Evolutionary conservation across 2,329 filamentous ascomycete species (phyloP).

Genomic region (Pseudohalonectria lignicola): DNA sequence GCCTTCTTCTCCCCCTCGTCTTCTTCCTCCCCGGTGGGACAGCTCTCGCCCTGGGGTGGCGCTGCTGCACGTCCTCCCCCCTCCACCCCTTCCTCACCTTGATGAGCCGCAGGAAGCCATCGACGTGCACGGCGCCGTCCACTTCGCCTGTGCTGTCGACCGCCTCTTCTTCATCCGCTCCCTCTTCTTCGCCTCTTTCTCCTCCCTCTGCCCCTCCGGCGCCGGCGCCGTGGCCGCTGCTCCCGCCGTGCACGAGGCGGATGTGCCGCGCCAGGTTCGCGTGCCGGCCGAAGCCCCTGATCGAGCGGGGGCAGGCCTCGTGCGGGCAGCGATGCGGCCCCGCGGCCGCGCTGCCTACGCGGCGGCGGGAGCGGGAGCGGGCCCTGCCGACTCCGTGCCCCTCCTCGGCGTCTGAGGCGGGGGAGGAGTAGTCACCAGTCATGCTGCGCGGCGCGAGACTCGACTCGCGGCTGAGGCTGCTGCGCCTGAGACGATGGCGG

Average conservation of each 20-base stretch:
- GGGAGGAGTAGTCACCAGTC: not conserved
- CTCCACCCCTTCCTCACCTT: constrained; percentile 36
- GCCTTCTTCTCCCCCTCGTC: not conserved
- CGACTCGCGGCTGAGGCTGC: constrained; percentile 3
- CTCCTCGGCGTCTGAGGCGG: not conserved
- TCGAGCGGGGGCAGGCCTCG: constrained; percentile 20
- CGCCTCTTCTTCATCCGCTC: constrained; percentile 20
- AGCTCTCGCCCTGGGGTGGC: no score
- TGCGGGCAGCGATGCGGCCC: constrained; percentile 13
- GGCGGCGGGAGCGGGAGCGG: no score
- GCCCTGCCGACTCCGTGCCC: no score
- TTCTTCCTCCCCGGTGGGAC: no score
- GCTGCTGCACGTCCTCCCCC: constrained; percentile 13
- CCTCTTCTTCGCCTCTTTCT: constrained; percentile 6
- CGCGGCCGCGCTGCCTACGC: not conserved
- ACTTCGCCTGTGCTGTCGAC: constrained; percentile 39
- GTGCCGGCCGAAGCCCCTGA: constrained; percentile 23
- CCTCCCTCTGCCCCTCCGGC: not conserved
- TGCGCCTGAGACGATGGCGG: no score
- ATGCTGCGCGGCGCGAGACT: constrained; percentile 1
- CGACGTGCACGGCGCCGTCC: constrained; percentile 53
- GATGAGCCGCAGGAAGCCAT: constrained; percentile 54
- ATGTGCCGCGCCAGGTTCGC: constrained; percentile 30
- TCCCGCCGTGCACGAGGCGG: constrained; percentile 24
- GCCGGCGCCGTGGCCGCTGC: not conserved